Base-by-base conservation (phyloP, 805 yeast genomes). In the Monosporozyma aquatica region DNA sequence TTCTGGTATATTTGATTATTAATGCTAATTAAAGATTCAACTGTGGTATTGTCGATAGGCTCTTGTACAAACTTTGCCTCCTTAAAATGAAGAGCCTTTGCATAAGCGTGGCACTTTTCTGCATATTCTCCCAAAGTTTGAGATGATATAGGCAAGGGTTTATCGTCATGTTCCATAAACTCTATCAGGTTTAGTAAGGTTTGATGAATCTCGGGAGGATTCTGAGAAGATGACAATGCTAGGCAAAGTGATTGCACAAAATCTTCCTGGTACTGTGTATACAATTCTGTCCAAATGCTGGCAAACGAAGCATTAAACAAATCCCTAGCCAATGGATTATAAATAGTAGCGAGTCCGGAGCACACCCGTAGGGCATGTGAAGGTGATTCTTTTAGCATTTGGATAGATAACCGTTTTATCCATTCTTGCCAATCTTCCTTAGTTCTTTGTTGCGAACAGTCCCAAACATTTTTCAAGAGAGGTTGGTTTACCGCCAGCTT, bases 371-470 rank as follows among this genome's bases (percentile, higher is more conserved):
- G 70, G 2, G 96, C 92, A 52, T 86, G 95, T 0, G 95, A 85
- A 2, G 97, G 95, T 32, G 95, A 84, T 58, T 87, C 95, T 51
- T 83, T 85, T 49, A 90, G 66, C 29, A 89, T 62, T 56, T 87
- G 95, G 41, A 85, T 81, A 54, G 87, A 77, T 37, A 89, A 68
- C 43, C 90, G 70, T 43, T 90, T 75, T 48, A 86, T 76, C 97
- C 97, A 89, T 56, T 90, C 97, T 51, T 83, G 89, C 97, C 97
- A 89, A 52, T 90, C 97, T 52, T 87, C 96, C 50, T 79, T 79
- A 0, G 96, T 85, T 41, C 92, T 74, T 50, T 89, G 75, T 49
- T 85, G 89, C n/a, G 82, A 75, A 14, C 95, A 82, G 51, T 87
- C 95, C 97, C 97, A 89, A 1, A 89, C 87, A 29, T 76, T 74